phyloP scores from a whole-genome alignment of 2,329 filamentous ascomycete species.

The Colletotrichum gigasporum region DNA sequence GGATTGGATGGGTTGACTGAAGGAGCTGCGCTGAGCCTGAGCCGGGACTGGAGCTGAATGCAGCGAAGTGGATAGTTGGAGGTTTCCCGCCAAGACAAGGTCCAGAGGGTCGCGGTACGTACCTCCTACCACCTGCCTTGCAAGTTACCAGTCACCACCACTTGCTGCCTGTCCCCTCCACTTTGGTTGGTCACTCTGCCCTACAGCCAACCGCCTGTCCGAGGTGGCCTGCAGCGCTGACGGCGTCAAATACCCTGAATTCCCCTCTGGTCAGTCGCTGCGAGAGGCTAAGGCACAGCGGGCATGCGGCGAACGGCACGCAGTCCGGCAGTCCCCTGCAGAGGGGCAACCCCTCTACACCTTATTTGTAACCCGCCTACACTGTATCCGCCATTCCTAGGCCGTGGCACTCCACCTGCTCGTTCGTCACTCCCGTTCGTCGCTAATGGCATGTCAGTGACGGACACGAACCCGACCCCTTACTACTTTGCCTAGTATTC shows the following conservation, averaged over 20 bases:
- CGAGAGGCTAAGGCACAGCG: not conserved
- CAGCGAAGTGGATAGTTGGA: slow-evolving; percentile 30
- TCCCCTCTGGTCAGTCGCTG: not conserved
- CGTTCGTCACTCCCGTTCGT: not conserved
- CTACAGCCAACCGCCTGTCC: too few relatives aligned
- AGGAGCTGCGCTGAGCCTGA: slow-evolving; percentile 17
- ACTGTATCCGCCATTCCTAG: slow-evolving; percentile 6
- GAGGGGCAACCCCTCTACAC: slow-evolving; percentile 24
- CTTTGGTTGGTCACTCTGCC: too few relatives aligned
- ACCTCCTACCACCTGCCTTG: not conserved
- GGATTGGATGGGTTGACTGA: slow-evolving; percentile 13
- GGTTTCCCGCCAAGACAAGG: slow-evolving; percentile 27
- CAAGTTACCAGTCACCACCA: not conserved
- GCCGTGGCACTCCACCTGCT: not conserved
- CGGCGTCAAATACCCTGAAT: not conserved
- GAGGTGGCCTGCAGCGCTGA: not conserved
- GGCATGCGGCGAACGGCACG: not conserved
- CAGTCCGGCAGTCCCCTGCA: slow-evolving; percentile 20
- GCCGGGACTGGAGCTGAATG: slow-evolving; percentile 29
- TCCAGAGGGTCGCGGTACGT: slow-evolving; percentile 26
- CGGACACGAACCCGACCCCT: not conserved
- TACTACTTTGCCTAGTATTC: too few relatives aligned
- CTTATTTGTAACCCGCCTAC: slow-evolving; percentile 26
- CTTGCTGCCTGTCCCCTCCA: not conserved
- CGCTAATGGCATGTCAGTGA: not conserved